Percentiles rank a stretch among this genome's conserved stretches.
These are phyloP conservation scores for Sugiyamaella floridensis DNA, from an alignment of 805 yeast species.

Conservation along the genomic window DNA sequence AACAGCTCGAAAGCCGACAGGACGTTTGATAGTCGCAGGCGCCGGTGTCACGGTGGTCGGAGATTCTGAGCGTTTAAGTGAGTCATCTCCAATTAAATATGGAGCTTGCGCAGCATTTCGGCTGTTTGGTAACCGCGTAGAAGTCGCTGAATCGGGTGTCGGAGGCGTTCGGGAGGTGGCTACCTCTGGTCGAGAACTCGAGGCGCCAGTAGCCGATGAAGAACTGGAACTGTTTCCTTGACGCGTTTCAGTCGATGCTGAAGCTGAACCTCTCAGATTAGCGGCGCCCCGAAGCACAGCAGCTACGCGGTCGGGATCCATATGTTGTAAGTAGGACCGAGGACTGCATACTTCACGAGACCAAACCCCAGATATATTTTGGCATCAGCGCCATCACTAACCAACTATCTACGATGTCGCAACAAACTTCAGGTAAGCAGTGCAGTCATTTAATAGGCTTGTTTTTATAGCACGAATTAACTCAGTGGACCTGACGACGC, in stretches of 20 bases:
- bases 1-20: conserved; percentile 11
- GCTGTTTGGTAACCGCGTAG: not conserved
- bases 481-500: conserved; percentile 56
- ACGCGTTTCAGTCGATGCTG: not conserved
- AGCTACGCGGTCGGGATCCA: not conserved
- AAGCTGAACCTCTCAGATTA: not conserved
- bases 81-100: not conserved
- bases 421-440: not conserved
- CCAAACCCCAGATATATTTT: not conserved
- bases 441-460: no score
- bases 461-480: no score
- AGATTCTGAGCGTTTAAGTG: not conserved
- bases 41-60: not conserved
- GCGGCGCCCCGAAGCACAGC: not conserved
- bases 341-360: no score
- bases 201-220: no score
- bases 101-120: not conserved
- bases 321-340: no score
- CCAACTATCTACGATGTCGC: not conserved
- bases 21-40: conserved; percentile 1
- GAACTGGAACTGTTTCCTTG: no score
- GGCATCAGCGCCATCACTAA: no score
- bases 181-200: not conserved
- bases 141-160: not conserved
- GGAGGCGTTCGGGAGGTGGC: not conserved